These are phyloP conservation scores for Gossypium bickii DNA, from an alignment of 345 rosid species.

Conservation along the genomic window DNA sequence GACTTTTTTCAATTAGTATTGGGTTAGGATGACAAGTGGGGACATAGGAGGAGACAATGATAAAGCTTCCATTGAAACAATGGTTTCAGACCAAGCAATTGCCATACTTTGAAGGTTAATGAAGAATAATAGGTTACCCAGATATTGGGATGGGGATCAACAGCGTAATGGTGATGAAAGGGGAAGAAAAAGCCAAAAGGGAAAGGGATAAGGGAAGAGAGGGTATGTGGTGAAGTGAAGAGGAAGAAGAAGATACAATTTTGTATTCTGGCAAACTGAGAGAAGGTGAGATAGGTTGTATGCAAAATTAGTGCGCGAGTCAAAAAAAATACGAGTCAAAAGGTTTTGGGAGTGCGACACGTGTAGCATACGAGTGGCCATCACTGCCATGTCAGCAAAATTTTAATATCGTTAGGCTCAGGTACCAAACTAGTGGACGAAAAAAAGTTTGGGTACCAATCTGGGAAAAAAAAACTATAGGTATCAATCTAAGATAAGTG, in stretches of 20 bases:
- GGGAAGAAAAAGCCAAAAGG: background rate
- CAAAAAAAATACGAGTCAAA: no score
- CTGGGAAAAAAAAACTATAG: no score
- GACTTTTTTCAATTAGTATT: slow-evolving; percentile 18
- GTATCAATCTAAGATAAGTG: no score
- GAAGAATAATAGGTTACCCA: background rate
- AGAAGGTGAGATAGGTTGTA: slow-evolving; percentile 4
- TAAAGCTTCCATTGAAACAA: slow-evolving; percentile 12
- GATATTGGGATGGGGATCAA: background rate
- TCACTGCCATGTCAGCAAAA: no score
- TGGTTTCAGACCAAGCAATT: slow-evolving; percentile 15
- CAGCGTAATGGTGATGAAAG: background rate
- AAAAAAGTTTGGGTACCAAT: rapidly evolving
- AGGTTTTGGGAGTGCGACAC: no score
- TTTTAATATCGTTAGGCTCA: no score
- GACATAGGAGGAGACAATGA: slow-evolving; percentile 6
- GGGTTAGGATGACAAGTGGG: slow-evolving; percentile 10
- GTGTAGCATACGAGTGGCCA: no score
- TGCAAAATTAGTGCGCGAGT: background rate
- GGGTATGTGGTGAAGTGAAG: background rate
- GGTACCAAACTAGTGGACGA: no score
- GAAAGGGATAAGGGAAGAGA: background rate
- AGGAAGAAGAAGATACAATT: background rate
- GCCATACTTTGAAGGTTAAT: background rate
- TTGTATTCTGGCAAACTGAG: background rate